These are phyloP conservation scores for Neonectria ditissima DNA, from an alignment of 2,329 filamentous ascomycete genomes.

Conservation along the genomic window DNA sequence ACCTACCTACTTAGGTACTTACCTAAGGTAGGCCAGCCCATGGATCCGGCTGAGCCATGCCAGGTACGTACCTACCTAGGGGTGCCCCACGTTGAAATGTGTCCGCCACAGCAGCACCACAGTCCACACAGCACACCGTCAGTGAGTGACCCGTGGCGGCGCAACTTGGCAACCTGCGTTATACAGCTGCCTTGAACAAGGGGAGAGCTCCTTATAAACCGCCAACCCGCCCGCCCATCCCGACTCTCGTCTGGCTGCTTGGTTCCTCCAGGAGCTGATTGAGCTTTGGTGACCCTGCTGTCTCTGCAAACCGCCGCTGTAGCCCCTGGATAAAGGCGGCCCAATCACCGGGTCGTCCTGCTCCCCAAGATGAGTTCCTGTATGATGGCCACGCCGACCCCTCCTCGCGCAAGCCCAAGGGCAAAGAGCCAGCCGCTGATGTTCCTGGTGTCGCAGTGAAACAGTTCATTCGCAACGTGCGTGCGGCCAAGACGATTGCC, in stretches of 20 bases:
- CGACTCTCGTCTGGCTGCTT: conserved; percentile 25
- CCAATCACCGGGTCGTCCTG: conserved; percentile 47
- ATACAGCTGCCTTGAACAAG: conserved; percentile 44
- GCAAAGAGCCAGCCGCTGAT: conserved; percentile 28
- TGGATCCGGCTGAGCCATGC: conserved; percentile 5
- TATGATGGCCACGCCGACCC: conserved; percentile 40
- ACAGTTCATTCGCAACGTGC: conserved; percentile 99
- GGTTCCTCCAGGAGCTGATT: conserved; percentile 36
- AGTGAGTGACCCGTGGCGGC: conserved; percentile 39
- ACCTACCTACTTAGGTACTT: too few species aligned
- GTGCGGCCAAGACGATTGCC: conserved; percentile 97
- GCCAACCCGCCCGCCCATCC: conserved; percentile 9
- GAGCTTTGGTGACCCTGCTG: conserved; percentile 33
- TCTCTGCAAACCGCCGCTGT: conserved; percentile 23
- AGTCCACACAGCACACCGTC: conserved; percentile 43
- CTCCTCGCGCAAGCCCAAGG: conserved; percentile 12
- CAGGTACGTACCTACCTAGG: conserved; percentile 32
- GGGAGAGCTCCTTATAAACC: conserved; percentile 27
- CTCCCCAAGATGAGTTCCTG: conserved; percentile 55
- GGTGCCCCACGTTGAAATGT: conserved; percentile 47
- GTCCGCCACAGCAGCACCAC: conserved; percentile 41
- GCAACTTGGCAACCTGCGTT: conserved; percentile 43
- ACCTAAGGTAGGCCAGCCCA: background rate
- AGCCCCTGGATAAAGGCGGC: conserved; percentile 48
- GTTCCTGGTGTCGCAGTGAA: conserved; percentile 74